Evolutionary conservation across 2,329 filamentous ascomycete genomes (phyloP).

Genomic region (Microcyclospora pomicola): DNA sequence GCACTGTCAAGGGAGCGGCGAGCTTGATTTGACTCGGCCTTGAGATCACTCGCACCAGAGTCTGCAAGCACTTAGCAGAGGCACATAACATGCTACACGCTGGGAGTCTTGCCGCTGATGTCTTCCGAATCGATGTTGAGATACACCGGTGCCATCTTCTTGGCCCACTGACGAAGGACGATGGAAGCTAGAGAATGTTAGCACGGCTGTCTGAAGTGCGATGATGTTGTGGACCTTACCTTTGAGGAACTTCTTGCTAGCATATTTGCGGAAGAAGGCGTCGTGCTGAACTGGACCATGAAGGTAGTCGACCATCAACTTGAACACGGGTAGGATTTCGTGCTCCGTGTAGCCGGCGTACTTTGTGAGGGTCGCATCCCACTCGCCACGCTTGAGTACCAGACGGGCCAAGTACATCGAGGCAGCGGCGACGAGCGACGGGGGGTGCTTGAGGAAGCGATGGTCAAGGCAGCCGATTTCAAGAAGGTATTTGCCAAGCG

Average conservation of each 20-base stretch:
- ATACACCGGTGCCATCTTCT: constrained; percentile 32
- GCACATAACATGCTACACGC: constrained; percentile 1
- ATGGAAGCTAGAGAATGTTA: constrained; percentile 57
- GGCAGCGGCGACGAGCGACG: constrained; percentile 79
- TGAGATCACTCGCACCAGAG: no score
- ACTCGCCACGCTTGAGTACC: constrained; percentile 80
- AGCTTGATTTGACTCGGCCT: no score
- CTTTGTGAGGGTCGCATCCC: constrained; percentile 77
- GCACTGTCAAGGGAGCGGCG: no score
- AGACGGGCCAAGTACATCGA: constrained; percentile 90
- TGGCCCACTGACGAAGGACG: constrained; percentile 83
- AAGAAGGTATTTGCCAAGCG: constrained; percentile 92
- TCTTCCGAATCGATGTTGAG: constrained; percentile 14
- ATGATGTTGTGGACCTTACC: constrained; percentile 56
- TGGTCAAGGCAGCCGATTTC: constrained; percentile 95
- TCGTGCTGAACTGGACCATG: constrained; percentile 81
- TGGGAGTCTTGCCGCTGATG: constrained; percentile 20
- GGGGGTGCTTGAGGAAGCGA: constrained; percentile 77
- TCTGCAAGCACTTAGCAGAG: no score
- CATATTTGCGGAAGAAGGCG: constrained; percentile 99
- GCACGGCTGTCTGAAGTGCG: constrained; percentile 9
- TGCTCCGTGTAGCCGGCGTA: constrained; percentile 90
- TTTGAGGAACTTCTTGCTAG: constrained; percentile 98
- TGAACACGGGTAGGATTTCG: constrained; percentile 82
- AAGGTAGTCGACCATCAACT: constrained; percentile 93